Percentiles rank a stretch among this genome's conserved stretches.
Conservation (phyloP, 495 filamentous ascomycete species). For the Chaetomidium leptoderma region DNA sequence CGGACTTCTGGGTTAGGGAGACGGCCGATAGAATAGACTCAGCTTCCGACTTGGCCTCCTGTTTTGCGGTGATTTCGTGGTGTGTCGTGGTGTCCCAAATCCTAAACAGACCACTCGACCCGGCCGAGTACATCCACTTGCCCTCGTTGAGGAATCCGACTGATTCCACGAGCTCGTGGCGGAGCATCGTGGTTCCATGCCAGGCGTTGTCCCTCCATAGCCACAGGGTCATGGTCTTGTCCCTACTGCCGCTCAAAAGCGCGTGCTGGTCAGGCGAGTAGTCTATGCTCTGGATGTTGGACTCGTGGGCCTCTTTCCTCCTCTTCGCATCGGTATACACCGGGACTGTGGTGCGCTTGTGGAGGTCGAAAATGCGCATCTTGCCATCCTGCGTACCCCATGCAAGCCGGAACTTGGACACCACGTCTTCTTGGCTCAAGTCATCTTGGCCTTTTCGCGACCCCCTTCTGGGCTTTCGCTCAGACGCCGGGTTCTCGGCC, state of each 20-base stretch:
- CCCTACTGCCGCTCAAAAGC: constrained; percentile 82
- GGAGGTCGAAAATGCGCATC: constrained; percentile 84
- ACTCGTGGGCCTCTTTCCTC: constrained; percentile 74
- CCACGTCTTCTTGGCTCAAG: constrained; percentile 39
- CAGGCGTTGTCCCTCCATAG: constrained; percentile 82
- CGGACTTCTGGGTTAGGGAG: constrained; percentile 55
- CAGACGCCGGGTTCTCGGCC: constrained; percentile 25
- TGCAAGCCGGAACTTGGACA: constrained; percentile 69
- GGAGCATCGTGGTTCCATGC: constrained; percentile 79
- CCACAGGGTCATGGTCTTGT: constrained; percentile 93
- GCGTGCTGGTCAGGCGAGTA: constrained; percentile 69
- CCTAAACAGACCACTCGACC: constrained; percentile 75
- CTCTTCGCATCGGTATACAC: constrained; percentile 48
- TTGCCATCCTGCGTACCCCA: constrained; percentile 91
- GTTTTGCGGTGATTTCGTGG: constrained; percentile 70
- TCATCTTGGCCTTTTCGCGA: constrained; percentile 45
- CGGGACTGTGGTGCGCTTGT: constrained; percentile 71
- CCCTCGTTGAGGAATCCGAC: constrained; percentile 72
- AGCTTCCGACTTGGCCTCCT: constrained; percentile 62
- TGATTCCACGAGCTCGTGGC: constrained; percentile 79
- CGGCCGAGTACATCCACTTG: constrained; percentile 71
- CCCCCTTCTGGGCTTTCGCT: constrained; percentile 34
- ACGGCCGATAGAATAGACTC: constrained; percentile 72
- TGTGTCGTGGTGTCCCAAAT: constrained; percentile 77
- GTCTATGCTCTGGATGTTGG: constrained; percentile 79